Percentiles rank a stretch among this genome's conserved stretches.
These are phyloP conservation scores for Ensete glaucum DNA, from an alignment of 176 grass and related monocot species.

Conservation along the genomic window DNA sequence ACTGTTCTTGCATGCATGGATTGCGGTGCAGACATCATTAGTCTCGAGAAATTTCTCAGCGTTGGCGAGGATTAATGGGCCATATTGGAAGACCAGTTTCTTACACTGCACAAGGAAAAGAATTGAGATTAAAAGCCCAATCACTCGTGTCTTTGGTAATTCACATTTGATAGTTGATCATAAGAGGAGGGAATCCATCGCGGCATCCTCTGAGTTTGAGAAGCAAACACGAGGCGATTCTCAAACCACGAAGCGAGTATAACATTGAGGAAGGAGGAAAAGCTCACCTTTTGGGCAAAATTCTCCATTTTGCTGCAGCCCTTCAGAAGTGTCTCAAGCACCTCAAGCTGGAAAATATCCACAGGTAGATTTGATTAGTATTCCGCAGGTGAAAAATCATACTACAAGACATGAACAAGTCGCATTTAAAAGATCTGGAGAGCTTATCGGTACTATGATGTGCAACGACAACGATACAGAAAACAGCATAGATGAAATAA, in stretches of 20 bases:
- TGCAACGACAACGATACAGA: neutral
- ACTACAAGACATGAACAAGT: neutral
- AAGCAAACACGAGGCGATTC: neutral
- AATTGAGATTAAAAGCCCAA: neutral
- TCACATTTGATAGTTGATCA: too few species aligned
- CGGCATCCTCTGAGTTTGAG: too few species aligned
- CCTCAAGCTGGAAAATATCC: constrained; percentile 28
- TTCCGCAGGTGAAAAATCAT: neutral
- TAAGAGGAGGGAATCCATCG: neutral
- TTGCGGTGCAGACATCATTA: constrained; percentile 41
- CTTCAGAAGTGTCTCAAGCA: constrained; percentile 35
- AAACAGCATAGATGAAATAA: neutral
- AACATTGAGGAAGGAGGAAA: neutral
- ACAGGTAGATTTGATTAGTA: constrained; percentile 1
- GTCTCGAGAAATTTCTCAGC: constrained; percentile 43
- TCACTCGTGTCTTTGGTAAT: too few species aligned
- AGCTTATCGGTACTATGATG: too few species aligned
- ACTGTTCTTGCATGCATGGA: constrained; percentile 44
- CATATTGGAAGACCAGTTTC: constrained; percentile 36
- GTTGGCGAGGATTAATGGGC: constrained; percentile 36
- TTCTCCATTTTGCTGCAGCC: constrained; percentile 36
- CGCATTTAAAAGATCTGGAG: too few species aligned
- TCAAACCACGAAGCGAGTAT: neutral
- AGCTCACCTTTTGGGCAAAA: constrained; percentile 35
- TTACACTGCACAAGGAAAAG: constrained; percentile 42